These are phyloP conservation scores for Neurospora crassa DNA, from an alignment of 2,329 filamentous ascomycete genomes.

Conservation along the genomic window DNA sequence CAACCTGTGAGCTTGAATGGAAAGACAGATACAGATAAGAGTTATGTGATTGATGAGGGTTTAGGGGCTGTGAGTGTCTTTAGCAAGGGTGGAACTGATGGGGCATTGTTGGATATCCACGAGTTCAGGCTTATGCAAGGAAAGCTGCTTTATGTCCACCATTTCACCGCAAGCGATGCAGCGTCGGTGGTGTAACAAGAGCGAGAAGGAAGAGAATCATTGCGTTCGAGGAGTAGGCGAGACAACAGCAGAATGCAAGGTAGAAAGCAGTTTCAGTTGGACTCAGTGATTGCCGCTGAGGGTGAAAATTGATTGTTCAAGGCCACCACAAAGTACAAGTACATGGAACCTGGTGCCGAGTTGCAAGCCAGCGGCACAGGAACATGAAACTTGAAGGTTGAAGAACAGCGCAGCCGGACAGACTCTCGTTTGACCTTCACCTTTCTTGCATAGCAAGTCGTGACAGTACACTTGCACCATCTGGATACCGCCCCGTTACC, in stretches of 20 bases:
- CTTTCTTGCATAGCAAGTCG: neutral
- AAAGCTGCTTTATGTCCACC: conserved; percentile 7
- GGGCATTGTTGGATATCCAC: conserved; percentile 8
- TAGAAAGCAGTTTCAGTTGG: neutral
- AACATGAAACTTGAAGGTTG: neutral
- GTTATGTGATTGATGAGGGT: conserved; percentile 6
- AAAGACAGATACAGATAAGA: conserved; percentile 2
- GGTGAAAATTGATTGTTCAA: neutral
- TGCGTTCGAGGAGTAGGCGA: neutral
- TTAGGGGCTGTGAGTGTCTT: conserved; percentile 7
- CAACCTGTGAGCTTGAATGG: neutral
- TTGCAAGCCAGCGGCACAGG: neutral
- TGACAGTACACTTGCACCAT: neutral
- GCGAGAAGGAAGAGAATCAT: neutral
- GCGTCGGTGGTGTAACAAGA: neutral
- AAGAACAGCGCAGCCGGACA: neutral
- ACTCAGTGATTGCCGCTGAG: neutral
- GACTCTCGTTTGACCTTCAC: neutral
- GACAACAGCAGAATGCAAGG: neutral
- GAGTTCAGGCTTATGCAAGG: conserved; percentile 5
- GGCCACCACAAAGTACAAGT: neutral
- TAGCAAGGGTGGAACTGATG: conserved; percentile 7
- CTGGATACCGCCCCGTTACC: neutral
- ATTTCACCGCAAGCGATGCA: neutral
- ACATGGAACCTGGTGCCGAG: neutral